Percentiles rank a stretch among this genome's conserved stretches.
These are phyloP conservation scores for Pseudonectria foliicola DNA, from an alignment of 2,329 filamentous ascomycete species.

Conservation along the genomic window DNA sequence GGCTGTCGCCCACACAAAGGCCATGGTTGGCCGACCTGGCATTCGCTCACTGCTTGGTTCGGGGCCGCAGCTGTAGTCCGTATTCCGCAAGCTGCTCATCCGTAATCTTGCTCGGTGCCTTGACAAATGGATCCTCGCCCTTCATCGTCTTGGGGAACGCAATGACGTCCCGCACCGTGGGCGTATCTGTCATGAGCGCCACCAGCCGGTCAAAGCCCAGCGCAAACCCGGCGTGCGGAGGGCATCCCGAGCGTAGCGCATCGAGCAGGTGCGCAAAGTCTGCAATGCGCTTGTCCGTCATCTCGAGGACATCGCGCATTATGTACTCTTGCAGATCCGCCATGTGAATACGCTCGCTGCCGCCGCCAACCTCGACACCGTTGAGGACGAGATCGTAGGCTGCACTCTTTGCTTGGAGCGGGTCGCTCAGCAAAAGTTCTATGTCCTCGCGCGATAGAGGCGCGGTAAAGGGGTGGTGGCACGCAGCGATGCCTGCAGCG, in stretches of 20 bases:
- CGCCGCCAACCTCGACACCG: constrained; percentile 87
- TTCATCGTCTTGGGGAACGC: constrained; percentile 92
- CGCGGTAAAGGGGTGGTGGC: constrained; percentile 94
- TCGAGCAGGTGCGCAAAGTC: constrained; percentile 83
- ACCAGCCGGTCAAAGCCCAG: constrained; percentile 85
- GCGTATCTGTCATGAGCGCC: constrained; percentile 67
- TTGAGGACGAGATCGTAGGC: constrained; percentile 97
- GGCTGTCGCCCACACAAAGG: too few relatives aligned
- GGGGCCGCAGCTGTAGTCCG: constrained; percentile 29
- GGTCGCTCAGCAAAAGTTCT: constrained; percentile 64
- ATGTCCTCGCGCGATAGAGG: constrained; percentile 67
- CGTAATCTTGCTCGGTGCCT: constrained; percentile 64
- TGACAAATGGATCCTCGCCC: constrained; percentile 79
- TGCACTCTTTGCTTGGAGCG: constrained; percentile 67
- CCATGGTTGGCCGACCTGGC: too few relatives aligned
- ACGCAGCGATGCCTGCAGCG: constrained; percentile 70
- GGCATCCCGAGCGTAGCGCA: constrained; percentile 77
- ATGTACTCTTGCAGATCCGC: constrained; percentile 77
- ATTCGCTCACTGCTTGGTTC: too few relatives aligned
- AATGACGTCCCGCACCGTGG: constrained; percentile 86
- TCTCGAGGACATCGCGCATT: constrained; percentile 74
- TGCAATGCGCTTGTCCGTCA: constrained; percentile 62
- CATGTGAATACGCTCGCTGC: constrained; percentile 85
- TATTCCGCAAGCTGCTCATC: constrained; percentile 46
- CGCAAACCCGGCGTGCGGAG: constrained; percentile 89